Evolutionary conservation across 1,284 basidiomycete genomes (phyloP).

Genomic region (Sanghuangporus sanghuang): DNA sequence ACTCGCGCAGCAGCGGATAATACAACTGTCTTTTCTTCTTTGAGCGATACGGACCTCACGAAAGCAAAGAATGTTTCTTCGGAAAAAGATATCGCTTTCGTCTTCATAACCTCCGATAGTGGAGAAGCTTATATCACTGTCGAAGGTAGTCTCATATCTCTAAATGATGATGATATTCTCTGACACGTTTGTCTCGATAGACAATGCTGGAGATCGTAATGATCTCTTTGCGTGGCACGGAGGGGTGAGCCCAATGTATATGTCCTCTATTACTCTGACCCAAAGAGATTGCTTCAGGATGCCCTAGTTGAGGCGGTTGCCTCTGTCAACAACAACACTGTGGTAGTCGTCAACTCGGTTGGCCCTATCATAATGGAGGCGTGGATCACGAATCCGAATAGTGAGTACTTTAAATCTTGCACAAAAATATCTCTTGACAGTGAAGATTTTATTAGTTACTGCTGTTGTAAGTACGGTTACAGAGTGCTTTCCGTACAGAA

Average conservation of each 20-base stretch:
- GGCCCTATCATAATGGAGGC: slow-evolving; percentile 62
- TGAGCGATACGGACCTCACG: slow-evolving; percentile 52
- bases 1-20: slow-evolving; percentile 36
- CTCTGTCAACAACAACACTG: slow-evolving; percentile 54
- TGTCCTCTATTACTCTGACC: slow-evolving; percentile 18
- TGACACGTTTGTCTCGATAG: background rate
- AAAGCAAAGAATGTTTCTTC: slow-evolving; percentile 42
- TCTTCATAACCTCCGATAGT: slow-evolving; percentile 56
- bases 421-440: background rate
- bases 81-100: slow-evolving; percentile 53
- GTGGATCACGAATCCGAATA: slow-evolving; percentile 61
- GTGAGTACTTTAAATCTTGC: slow-evolving; percentile 33
- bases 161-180: background rate
- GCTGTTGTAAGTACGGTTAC: slow-evolving; percentile 11
- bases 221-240: slow-evolving; percentile 67
- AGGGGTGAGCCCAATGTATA: slow-evolving; percentile 30
- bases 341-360: slow-evolving; percentile 74
- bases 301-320: slow-evolving; percentile 49
- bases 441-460: slow-evolving; percentile 3
- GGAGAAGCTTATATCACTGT: slow-evolving; percentile 50
- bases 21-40: slow-evolving; percentile 41
- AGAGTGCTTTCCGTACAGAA: background rate
- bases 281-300: slow-evolving; percentile 37
- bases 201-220: slow-evolving; percentile 68
- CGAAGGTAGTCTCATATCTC: slow-evolving; percentile 28